Conservation (phyloP, 768 basidiomycete genomes). For the Lactarius hengduanensis region DNA sequence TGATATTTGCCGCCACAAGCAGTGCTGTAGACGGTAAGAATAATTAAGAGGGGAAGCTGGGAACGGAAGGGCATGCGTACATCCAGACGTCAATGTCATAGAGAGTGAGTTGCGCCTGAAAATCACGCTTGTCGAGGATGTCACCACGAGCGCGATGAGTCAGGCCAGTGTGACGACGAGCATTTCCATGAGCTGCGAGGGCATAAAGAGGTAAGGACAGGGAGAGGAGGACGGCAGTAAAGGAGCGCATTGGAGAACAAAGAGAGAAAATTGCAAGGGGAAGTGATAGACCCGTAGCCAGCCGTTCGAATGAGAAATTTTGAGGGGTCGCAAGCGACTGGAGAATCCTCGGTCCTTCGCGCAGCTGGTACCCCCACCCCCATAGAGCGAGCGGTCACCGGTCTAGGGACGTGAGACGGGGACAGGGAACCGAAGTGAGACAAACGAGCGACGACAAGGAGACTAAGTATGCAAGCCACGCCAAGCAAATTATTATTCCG, state of each 20-base stretch:
- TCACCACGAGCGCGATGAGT: conserved; percentile 20
- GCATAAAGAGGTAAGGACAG: conserved; percentile 18
- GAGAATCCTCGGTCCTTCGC: too few relatives aligned
- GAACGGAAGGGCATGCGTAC: conserved; percentile 12
- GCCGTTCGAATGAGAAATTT: too few relatives aligned
- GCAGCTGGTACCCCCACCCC: too few relatives aligned
- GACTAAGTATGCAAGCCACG: too few relatives aligned
- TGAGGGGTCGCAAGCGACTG: too few relatives aligned
- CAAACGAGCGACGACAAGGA: too few relatives aligned
- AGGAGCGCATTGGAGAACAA: conserved; percentile 19
- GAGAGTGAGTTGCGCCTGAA: neutral
- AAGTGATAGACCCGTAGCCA: too few relatives aligned
- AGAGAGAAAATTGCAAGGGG: neutral
- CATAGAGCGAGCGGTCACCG: too few relatives aligned
- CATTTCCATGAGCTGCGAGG: conserved; percentile 11
- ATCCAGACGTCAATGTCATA: conserved; percentile 22
- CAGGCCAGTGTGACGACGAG: conserved; percentile 17
- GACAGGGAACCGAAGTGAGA: neutral
- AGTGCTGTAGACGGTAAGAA: conserved; percentile 6
- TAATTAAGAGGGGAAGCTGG: neutral
- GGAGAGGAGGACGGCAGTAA: conserved; percentile 16
- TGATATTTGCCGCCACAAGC: conserved; percentile 14
- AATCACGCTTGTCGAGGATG: conserved; percentile 6
- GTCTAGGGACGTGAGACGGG: neutral
- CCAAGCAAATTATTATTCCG: too few relatives aligned